Evolutionary conservation across 176 grass and related monocot species (phyloP), one percentile per base, ranked within the genome.

Genomic region (Stipa capillata): DNA sequence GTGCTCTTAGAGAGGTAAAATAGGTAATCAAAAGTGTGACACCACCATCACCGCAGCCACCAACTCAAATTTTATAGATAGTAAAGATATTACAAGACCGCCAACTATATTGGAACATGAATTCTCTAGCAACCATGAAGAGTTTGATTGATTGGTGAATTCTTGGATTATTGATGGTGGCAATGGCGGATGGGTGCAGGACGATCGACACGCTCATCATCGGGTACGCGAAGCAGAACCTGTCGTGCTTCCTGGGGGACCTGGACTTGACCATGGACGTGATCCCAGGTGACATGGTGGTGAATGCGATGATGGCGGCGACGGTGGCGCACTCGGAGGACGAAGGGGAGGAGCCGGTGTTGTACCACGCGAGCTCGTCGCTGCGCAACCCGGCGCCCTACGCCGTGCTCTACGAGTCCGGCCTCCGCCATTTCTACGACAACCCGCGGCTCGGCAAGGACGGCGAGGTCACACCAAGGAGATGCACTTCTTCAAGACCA

Each of bases 231-330:
- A 86, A 88, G 79, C 89, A 89, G 70, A 96, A 92, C 32, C 57
- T 96, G 7, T 87, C 93, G 8, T 96, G 93, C 84, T 92, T 90
- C 78, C 65, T 96, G 23, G 85, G 14, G 35, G 85, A 96, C 80
- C 85, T 91, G 35, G n/a, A 77, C 7, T 9, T 85, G 4, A 79
- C 77, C n/a, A 73, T 92, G 87, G 90, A 96, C 37, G 82, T 92
- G 47, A 90, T 97, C 62, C 94, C 94, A 9, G 94, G 89, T 6
- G 91, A 97, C 74, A 91, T 97, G 94, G 94, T 94, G 51, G 94
- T 72, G 45, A 97, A 97, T 61, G 89, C 94, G 17, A 97, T 92
- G 89, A 86, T 93, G 51, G 82, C 70, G 12, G 79, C 94, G 1
- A 76, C 87, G 74, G 89, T 68, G 43, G 86, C 72, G 40, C 87